These are phyloP conservation scores for Posidonia australis DNA, from an alignment of 106 monocot genomes.

Conservation along the genomic window DNA sequence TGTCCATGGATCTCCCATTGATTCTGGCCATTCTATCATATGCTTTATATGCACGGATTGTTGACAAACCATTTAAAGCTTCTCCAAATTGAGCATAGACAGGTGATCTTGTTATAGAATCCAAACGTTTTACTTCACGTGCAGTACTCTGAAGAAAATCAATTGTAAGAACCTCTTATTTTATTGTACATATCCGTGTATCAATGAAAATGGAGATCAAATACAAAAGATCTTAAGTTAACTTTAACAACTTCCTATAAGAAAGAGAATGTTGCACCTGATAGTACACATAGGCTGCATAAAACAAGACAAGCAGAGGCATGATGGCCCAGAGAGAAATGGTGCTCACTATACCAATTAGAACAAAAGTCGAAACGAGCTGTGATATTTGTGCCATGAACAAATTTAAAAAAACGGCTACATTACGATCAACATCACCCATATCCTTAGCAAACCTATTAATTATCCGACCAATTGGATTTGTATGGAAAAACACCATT, in stretches of 20 bases:
- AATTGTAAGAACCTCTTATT: background rate
- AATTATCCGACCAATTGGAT: slow-evolving; percentile 92
- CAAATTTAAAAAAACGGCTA: slow-evolving; percentile 80
- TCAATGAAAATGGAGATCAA: no score
- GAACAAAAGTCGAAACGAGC: slow-evolving; percentile 94
- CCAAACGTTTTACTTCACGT: slow-evolving; percentile 91
- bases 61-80: slow-evolving; percentile 89
- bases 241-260: background rate
- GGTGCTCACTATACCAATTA: slow-evolving; percentile 93
- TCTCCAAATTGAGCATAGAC: slow-evolving; percentile 99
- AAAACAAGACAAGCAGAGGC: slow-evolving; percentile 94
- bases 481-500: slow-evolving; percentile 97
- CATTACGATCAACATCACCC: slow-evolving; percentile 84
- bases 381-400: slow-evolving; percentile 85
- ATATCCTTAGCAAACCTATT: slow-evolving; percentile 97
- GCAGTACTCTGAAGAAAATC: slow-evolving; percentile 54
- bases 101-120: slow-evolving; percentile 96
- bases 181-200: no score
- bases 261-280: slow-evolving; percentile 43
- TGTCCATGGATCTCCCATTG: slow-evolving; percentile 98
- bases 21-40: slow-evolving; percentile 92
- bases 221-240: background rate
- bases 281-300: slow-evolving; percentile 93
- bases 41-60: slow-evolving; percentile 97
- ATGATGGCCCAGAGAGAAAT: slow-evolving; percentile 96